phyloP scores from a whole-genome alignment of 2,329 filamentous ascomycete species.

The Xylariaceae sp. region DNA sequence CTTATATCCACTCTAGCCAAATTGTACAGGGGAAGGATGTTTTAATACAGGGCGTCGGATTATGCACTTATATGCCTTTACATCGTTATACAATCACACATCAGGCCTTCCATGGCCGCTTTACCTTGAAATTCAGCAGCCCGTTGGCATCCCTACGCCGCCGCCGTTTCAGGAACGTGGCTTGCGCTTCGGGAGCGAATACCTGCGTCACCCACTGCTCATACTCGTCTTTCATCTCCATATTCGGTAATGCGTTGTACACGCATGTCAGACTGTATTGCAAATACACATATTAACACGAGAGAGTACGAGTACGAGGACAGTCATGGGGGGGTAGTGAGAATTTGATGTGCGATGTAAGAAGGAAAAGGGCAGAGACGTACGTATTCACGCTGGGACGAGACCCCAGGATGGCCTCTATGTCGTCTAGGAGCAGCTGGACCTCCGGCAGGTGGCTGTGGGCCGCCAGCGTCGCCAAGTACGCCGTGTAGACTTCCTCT shows the following conservation, averaged over 20 bases:
- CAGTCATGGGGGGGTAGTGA: too few relatives aligned
- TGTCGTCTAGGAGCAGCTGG: slow-evolving; percentile 60
- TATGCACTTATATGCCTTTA: slow-evolving; percentile 14
- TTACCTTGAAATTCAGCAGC: slow-evolving; percentile 47
- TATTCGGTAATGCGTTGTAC: slow-evolving; percentile 68
- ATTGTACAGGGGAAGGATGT: too few relatives aligned
- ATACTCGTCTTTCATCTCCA: slow-evolving; percentile 63
- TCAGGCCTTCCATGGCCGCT: slow-evolving; percentile 45
- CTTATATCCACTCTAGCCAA: too few relatives aligned
- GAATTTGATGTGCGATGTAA: neutral
- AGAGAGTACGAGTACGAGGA: slow-evolving; percentile 2
- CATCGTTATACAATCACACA: slow-evolving; percentile 31
- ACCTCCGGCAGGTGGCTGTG: slow-evolving; percentile 68
- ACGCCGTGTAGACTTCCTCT: slow-evolving; percentile 68
- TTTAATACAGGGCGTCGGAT: too few relatives aligned
- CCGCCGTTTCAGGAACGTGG: slow-evolving; percentile 53
- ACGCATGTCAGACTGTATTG: slow-evolving; percentile 59
- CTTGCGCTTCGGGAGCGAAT: slow-evolving; percentile 66
- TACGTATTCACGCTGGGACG: slow-evolving; percentile 24
- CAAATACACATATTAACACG: slow-evolving; percentile 12
- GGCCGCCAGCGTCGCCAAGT: slow-evolving; percentile 70
- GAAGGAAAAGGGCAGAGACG: slow-evolving; percentile 10
- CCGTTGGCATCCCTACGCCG: slow-evolving; percentile 41
- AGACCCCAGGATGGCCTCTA: slow-evolving; percentile 57
- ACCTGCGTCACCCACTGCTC: slow-evolving; percentile 68